These are phyloP conservation scores for Ettlia oleoabundans DNA, from an alignment of 139 green algal genomes.

Conservation along the genomic window DNA sequence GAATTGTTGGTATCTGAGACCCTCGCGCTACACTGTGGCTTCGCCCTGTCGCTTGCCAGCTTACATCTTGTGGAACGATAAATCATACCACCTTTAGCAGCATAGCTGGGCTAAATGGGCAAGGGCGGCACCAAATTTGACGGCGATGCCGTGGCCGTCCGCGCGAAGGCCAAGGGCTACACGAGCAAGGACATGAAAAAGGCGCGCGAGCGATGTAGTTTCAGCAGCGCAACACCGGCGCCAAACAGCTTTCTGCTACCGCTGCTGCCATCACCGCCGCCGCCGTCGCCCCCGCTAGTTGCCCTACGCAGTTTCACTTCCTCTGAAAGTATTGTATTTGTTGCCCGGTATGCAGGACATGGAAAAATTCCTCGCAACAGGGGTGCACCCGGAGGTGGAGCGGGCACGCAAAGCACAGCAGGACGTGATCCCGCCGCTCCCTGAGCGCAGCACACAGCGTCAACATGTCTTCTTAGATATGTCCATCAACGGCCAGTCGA, in stretches of 20 bases:
- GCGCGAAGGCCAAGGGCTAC: constrained; percentile 26
- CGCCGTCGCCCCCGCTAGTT: background rate
- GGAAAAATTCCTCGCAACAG: constrained; percentile 50
- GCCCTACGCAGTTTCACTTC: background rate
- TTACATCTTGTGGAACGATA: background rate
- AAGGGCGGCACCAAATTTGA: constrained; percentile 47
- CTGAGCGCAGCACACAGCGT: constrained; percentile 52
- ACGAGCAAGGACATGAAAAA: constrained; percentile 27
- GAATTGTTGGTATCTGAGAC: too few species aligned
- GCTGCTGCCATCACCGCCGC: background rate
- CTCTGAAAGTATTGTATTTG: background rate
- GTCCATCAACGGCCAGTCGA: constrained; percentile 33
- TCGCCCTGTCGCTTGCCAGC: too few species aligned
- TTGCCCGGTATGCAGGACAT: constrained; percentile 33
- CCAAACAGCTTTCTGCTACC: background rate
- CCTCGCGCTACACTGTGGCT: too few species aligned
- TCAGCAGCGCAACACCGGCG: background rate
- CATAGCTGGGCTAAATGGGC: constrained; percentile 21
- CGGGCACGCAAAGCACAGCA: constrained; percentile 4
- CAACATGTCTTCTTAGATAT: constrained; percentile 74
- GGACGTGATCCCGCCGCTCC: constrained; percentile 49
- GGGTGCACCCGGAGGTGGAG: constrained; percentile 50
- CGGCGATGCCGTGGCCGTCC: constrained; percentile 38
- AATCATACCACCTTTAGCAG: background rate
- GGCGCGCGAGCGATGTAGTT: background rate